Conservation (phyloP, 495 filamentous ascomycete genomes). For the Penicillium alfredii region DNA sequence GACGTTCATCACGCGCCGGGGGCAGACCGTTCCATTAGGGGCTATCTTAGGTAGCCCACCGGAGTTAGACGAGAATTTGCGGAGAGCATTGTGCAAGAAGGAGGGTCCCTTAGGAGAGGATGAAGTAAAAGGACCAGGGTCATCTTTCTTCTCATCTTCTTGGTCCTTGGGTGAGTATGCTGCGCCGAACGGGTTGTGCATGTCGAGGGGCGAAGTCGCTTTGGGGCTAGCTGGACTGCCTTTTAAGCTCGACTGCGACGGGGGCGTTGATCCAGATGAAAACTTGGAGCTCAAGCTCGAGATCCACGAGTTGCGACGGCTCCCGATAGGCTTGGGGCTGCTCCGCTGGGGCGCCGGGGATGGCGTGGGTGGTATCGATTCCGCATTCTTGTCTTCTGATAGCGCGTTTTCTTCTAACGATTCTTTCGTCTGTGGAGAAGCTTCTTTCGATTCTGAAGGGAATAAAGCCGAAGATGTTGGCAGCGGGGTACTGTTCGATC, state of each 20-base stretch:
- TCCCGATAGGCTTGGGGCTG: constrained; percentile 35
- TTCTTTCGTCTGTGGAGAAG: constrained; percentile 7
- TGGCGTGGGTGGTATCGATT: constrained; percentile 19
- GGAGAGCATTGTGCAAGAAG: constrained; percentile 74
- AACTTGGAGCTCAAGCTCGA: constrained; percentile 90
- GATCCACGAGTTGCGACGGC: constrained; percentile 79
- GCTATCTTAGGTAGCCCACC: constrained; percentile 45
- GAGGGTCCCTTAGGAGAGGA: constrained; percentile 63
- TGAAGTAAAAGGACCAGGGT: constrained; percentile 57
- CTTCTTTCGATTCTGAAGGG: constrained; percentile 11
- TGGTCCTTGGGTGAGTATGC: constrained; percentile 55
- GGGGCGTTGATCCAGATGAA: constrained; percentile 56
- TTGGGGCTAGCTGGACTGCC: constrained; percentile 38
- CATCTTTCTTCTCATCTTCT: constrained; percentile 44
- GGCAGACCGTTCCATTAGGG: constrained; percentile 52
- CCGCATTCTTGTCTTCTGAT: constrained; percentile 14
- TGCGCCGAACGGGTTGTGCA: constrained; percentile 42
- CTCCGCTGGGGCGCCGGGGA: constrained; percentile 26
- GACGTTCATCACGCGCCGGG: constrained; percentile 77
- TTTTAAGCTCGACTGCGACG: constrained; percentile 40
- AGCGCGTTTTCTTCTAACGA: constrained; percentile 18
- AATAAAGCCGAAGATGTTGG: constrained; percentile 13
- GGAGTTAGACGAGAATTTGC: constrained; percentile 68
- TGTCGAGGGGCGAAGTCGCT: constrained; percentile 36
- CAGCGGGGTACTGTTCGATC: constrained; percentile 21